Base-by-base conservation (phyloP, 148 eudicot species). In the Hydrangea macrophylla region DNA sequence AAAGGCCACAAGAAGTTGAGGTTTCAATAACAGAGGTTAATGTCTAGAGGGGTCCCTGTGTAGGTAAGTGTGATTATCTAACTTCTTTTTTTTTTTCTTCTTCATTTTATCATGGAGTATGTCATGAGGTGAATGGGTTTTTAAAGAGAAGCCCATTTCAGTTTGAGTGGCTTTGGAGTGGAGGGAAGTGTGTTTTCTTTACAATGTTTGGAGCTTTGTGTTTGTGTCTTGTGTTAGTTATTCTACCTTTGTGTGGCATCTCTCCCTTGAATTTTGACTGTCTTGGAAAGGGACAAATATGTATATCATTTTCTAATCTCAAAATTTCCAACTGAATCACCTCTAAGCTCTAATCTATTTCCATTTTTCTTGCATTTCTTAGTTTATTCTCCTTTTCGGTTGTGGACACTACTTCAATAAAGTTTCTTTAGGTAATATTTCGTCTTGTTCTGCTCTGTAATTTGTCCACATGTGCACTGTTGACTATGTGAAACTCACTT, bases 41-140 rank as follows among this genome's bases (percentile, higher is more conserved):
- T 58, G 63, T 37, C 1, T 26, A 31, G 2, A 24, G 50, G 32
- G 39, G 72, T 18, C 40, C 57, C 5, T 30, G 50, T 61, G 64
- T 70, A 57, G 58, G 58, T 55, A n/a, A 42, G 55, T 63, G 62
- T 40, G 58, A 42, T 64, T 72, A 56, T 44, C 62, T 72, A 64
- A 72, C 75, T 0, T 56, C 22, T 72, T 56, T 56, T 48, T 31
- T 13, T 45, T 23, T 51, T 56, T 31, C 54, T 18, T 37, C n/a
- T 56, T 23, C 17, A 18, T 18, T n/a, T 24, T 39, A 36, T 40
- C 36, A 50, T 67, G 6, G 23, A 10, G 8, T 9, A n/a, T 36
- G 18, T 59, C 37, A 7, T 23, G n/a, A n/a, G n/a, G n/a, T n/a
- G n/a, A n/a, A n/a, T n/a, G n/a, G n/a, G n/a, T n/a, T n/a, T n/a